A percentile compares a stretch with the other conserved stretches of the same genome.
Evolutionary conservation across 164 flowering plant species (phyloP).

Genomic region (Umbellularia californica): DNA sequence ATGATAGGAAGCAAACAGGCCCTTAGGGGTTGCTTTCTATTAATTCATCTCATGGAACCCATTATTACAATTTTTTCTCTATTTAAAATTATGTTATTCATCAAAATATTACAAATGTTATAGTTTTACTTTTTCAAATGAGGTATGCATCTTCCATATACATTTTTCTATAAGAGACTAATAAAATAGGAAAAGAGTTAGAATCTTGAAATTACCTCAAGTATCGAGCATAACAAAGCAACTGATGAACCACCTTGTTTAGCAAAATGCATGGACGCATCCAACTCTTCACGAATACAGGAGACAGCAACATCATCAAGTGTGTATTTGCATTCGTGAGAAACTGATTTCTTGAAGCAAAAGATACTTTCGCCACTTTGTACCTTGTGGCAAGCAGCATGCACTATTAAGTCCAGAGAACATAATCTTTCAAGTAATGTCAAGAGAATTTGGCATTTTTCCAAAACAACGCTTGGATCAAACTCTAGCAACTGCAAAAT

Average conservation of each 20-base stretch:
- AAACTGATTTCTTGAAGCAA: conserved; percentile 26
- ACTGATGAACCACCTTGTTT: conserved; percentile 20
- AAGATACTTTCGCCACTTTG: conserved; percentile 12
- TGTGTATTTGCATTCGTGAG: conserved; percentile 13
- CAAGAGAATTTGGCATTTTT: conserved; percentile 31
- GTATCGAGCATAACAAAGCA: conserved; percentile 31
- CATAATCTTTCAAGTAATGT: conserved; percentile 22
- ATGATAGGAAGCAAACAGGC: no score
- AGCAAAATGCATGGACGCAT: conserved; percentile 28
- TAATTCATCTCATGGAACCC: no score
- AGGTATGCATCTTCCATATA: background rate
- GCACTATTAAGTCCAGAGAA: conserved; percentile 15
- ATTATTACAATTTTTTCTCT: no score
- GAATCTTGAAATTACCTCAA: conserved; percentile 48
- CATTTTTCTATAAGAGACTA: background rate
- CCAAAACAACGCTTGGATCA: conserved; percentile 25
- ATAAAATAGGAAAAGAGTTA: background rate
- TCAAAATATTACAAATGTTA: background rate
- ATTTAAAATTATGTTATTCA: background rate
- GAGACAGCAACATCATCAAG: conserved; percentile 16
- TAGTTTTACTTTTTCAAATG: background rate
- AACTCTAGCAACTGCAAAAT: conserved; percentile 31
- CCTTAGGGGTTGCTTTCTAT: no score
- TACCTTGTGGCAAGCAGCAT: conserved; percentile 5
- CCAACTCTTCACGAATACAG: conserved; percentile 26